Conservation (phyloP, 139 green algal genomes). For the Marvania coccoides region DNA sequence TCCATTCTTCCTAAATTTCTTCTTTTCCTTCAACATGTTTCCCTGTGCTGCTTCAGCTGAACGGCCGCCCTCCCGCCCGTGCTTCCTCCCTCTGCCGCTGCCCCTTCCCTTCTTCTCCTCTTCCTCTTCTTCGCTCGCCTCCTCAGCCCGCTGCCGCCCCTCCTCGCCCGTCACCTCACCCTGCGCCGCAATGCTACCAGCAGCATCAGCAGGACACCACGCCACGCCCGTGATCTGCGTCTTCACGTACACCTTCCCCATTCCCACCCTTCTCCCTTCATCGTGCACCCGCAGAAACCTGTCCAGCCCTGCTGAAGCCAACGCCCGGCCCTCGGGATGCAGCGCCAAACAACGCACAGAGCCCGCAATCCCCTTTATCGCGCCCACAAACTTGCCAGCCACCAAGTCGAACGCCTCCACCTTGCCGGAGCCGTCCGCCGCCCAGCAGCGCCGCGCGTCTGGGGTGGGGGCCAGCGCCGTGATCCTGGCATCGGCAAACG, state of each 20-base stretch:
- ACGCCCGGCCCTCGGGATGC: conserved; percentile 28
- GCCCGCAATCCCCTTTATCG: conserved; percentile 36
- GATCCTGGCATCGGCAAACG: conserved; percentile 40
- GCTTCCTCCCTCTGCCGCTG: no score
- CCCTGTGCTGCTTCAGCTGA: no score
- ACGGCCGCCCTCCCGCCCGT: no score
- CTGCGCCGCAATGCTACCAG: conserved; percentile 4
- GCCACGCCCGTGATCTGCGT: conserved; percentile 40
- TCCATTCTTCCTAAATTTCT: no score
- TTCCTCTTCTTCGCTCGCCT: background rate
- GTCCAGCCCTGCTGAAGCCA: conserved; percentile 61
- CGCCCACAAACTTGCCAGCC: conserved; percentile 26
- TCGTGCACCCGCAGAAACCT: conserved; percentile 54
- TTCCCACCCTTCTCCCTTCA: conserved; percentile 20
- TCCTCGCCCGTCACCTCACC: background rate
- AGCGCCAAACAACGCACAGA: conserved; percentile 35
- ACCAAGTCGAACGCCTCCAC: conserved; percentile 51
- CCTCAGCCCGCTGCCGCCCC: background rate
- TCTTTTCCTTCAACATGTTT: no score
- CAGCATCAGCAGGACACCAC: conserved; percentile 8
- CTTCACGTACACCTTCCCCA: conserved; percentile 55
- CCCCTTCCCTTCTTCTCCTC: background rate
- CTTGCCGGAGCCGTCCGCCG: conserved; percentile 45
- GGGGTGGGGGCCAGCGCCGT: conserved; percentile 34
- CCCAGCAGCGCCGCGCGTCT: conserved; percentile 48